Evolutionary conservation across 1,284 basidiomycete genomes (phyloP).

Genomic region (Leucoagaricus sp.): DNA sequence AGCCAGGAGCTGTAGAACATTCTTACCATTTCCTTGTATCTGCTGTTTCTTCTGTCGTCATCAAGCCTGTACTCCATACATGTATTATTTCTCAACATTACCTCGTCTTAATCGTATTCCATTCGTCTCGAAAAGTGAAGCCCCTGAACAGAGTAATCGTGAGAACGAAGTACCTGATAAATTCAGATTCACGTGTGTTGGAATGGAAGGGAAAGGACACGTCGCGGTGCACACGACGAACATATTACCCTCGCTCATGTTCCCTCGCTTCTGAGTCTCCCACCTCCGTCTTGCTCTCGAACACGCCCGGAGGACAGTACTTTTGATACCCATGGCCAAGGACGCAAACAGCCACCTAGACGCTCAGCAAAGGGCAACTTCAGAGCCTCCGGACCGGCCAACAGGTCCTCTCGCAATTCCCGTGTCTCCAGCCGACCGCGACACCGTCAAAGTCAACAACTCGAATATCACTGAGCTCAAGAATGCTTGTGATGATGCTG

Average conservation of each 20-base stretch:
- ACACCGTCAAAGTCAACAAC: slow-evolving; percentile 83
- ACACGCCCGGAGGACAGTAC: background rate
- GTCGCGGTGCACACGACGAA: slow-evolving; percentile 9
- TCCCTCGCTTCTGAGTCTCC: background rate
- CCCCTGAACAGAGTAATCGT: background rate
- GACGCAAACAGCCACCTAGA: background rate
- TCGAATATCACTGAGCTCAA: slow-evolving; percentile 82
- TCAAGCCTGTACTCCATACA: slow-evolving; percentile 9
- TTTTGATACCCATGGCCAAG: slow-evolving; percentile 11
- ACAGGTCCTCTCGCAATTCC: slow-evolving; percentile 54
- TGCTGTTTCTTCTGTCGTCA: background rate
- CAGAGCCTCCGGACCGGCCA: slow-evolving; percentile 35
- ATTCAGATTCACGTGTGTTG: slow-evolving; percentile 2
- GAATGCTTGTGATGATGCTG: slow-evolving; percentile 86
- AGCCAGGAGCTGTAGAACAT: slow-evolving; percentile 16
- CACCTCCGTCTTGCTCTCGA: background rate
- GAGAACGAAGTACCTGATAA: background rate
- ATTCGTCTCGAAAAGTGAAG: background rate
- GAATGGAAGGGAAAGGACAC: slow-evolving; percentile 2
- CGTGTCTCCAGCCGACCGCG: slow-evolving; percentile 50
- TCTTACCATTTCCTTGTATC: background rate
- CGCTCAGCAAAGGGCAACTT: slow-evolving; percentile 13
- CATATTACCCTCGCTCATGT: slow-evolving; percentile 3
- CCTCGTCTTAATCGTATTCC: background rate
- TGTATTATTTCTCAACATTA: slow-evolving; percentile 15